phyloP scores from a whole-genome alignment of 2,329 filamentous ascomycete genomes.

The Aureobasidium sp. region DNA sequence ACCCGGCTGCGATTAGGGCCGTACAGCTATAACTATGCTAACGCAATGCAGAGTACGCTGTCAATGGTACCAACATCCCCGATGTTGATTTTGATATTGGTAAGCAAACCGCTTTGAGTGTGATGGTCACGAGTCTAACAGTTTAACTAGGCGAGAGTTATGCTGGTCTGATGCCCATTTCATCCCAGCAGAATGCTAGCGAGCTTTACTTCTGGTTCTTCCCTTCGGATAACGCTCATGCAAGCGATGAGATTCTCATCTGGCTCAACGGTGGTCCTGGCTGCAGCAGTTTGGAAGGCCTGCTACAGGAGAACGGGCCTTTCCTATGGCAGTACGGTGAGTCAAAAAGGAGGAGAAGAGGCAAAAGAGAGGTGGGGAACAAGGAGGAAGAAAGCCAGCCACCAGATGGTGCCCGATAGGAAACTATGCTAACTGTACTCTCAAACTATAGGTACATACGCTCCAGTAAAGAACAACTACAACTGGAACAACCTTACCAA shows the following conservation, averaged over 20 bases:
- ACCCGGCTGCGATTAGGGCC: background rate
- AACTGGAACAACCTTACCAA: background rate
- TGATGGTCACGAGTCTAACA: background rate
- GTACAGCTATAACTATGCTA: background rate
- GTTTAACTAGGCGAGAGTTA: slow-evolving; percentile 22
- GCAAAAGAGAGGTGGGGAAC: too few relatives aligned
- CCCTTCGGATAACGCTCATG: slow-evolving; percentile 38
- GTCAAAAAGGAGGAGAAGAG: too few relatives aligned
- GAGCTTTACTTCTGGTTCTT: slow-evolving; percentile 48
- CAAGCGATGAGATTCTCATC: slow-evolving; percentile 40
- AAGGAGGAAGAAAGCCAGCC: too few relatives aligned
- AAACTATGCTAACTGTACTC: slow-evolving; percentile 13
- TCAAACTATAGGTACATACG: slow-evolving; percentile 15
- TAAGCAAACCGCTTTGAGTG: slow-evolving; percentile 29
- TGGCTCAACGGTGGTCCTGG: slow-evolving; percentile 38
- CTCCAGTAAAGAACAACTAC: background rate
- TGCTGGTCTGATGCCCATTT: slow-evolving; percentile 51
- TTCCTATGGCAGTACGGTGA: slow-evolving; percentile 33
- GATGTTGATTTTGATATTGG: slow-evolving; percentile 42
- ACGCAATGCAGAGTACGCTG: slow-evolving; percentile 12
- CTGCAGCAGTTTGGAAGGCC: slow-evolving; percentile 37
- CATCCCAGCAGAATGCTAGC: slow-evolving; percentile 34
- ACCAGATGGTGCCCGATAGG: background rate
- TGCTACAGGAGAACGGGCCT: slow-evolving; percentile 42
- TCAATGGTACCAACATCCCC: slow-evolving; percentile 16